These are phyloP conservation scores for Solanum virginianum DNA, from an alignment of 257 asterid species.

Conservation along the genomic window DNA sequence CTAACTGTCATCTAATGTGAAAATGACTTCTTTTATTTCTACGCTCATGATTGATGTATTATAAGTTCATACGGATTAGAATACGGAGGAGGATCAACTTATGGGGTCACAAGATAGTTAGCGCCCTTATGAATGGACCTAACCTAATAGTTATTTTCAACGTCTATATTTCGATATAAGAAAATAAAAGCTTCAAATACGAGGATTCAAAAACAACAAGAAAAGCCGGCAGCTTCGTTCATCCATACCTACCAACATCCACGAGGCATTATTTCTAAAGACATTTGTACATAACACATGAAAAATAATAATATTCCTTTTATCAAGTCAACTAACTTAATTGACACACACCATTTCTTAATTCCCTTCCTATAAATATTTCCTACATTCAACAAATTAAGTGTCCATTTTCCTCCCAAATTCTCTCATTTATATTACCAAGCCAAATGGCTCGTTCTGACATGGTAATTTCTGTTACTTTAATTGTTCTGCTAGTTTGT, in stretches of 20 bases:
- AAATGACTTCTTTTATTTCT: too few species aligned
- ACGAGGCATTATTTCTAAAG: slow-evolving; percentile 11
- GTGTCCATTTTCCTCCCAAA: background rate
- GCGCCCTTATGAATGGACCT: too few species aligned
- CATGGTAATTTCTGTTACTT: background rate
- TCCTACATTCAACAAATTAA: background rate
- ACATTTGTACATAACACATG: background rate
- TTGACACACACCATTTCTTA: background rate
- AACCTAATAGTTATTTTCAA: too few species aligned
- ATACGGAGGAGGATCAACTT: too few species aligned
- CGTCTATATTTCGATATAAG: too few species aligned
- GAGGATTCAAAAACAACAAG: background rate
- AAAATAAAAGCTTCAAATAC: too few species aligned
- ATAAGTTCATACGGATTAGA: too few species aligned
- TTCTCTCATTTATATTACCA: background rate
- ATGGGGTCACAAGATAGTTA: too few species aligned
- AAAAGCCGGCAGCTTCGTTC: slow-evolving; percentile 22
- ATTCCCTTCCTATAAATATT: background rate
- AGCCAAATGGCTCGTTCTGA: background rate
- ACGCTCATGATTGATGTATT: too few species aligned
- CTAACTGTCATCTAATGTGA: too few species aligned
- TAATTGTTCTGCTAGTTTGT: background rate
- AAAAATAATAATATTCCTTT: background rate
- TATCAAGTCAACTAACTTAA: background rate
- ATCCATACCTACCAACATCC: slow-evolving; percentile 10